These are phyloP conservation scores for Elsinoe fawcettii DNA, from an alignment of 2,329 filamentous ascomycete species.

Conservation along the genomic window DNA sequence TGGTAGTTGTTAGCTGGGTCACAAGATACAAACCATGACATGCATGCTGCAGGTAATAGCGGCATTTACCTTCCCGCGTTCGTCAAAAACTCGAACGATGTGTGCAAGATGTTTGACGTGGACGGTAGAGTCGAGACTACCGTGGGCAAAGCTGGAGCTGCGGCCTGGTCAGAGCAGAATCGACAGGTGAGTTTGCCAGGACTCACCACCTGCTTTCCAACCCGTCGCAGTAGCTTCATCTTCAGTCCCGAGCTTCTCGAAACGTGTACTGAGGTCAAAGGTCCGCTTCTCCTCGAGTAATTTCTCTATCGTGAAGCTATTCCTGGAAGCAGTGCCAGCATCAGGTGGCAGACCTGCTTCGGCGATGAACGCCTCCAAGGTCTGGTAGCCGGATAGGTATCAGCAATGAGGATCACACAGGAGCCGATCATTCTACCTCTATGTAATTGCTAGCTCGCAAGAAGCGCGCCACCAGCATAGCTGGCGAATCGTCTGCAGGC, in stretches of 20 bases:
- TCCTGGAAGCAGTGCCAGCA: conserved; percentile 33
- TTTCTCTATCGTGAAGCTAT: conserved; percentile 49
- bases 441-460: conserved; percentile 31
- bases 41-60: background rate
- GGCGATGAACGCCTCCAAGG: conserved; percentile 49
- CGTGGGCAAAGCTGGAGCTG: conserved; percentile 41
- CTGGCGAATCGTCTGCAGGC: conserved; percentile 29
- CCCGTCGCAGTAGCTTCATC: conserved; percentile 27
- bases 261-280: conserved; percentile 48
- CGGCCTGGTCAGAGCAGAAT: background rate
- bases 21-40: background rate
- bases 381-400: conserved; percentile 30
- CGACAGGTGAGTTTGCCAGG: background rate
- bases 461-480: conserved; percentile 32
- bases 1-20: background rate
- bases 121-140: conserved; percentile 38
- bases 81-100: conserved; percentile 33
- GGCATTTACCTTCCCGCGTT: conserved; percentile 8
- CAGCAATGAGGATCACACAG: background rate
- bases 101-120: conserved; percentile 47
- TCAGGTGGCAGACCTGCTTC: conserved; percentile 49
- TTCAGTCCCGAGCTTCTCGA: conserved; percentile 48
- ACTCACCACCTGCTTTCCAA: conserved; percentile 16
- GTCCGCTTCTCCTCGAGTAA: conserved; percentile 54
- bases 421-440: conserved; percentile 23